Evolutionary conservation across 164 flowering plant species (phyloP).

Genomic region (Hamamelis virginiana): DNA sequence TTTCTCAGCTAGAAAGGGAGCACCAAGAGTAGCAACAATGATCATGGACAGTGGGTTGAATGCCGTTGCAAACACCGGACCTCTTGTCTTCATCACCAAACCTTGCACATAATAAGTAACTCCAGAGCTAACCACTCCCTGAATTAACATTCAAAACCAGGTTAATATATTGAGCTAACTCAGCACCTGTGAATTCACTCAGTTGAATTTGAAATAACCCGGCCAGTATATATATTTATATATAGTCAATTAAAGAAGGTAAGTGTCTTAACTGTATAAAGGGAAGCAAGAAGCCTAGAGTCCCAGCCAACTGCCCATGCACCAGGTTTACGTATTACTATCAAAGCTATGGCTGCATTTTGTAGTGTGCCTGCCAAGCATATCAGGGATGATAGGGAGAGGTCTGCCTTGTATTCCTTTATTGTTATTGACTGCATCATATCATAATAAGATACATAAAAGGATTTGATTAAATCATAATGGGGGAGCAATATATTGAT

Average conservation of each 20-base stretch:
- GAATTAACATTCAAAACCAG: neutral
- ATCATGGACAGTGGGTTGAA: constrained; percentile 62
- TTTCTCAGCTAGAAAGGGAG: constrained; percentile 41
- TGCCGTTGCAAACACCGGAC: constrained; percentile 57
- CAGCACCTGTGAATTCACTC: neutral
- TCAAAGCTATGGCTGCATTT: constrained; percentile 35
- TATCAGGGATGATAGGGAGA: constrained; percentile 46
- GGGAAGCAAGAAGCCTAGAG: constrained; percentile 43
- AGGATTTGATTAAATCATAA: too few species aligned
- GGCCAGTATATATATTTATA: neutral
- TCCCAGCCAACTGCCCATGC: constrained; percentile 55
- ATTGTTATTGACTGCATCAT: constrained; percentile 40
- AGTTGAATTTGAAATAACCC: too few species aligned
- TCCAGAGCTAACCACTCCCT: constrained; percentile 60
- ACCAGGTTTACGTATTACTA: constrained; percentile 30
- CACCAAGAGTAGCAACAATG: constrained; percentile 38
- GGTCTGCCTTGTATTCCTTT: constrained; percentile 48
- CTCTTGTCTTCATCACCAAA: constrained; percentile 46
- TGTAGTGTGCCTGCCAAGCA: constrained; percentile 44
- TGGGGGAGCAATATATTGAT: too few species aligned
- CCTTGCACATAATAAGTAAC: constrained; percentile 62
- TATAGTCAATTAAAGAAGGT: too few species aligned
- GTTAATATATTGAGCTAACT: too few species aligned
- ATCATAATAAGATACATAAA: neutral
- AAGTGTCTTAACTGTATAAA: too few species aligned